Evolutionary conservation across 2,329 filamentous ascomycete genomes (phyloP).

Genomic region (Botrytis tulipae): DNA sequence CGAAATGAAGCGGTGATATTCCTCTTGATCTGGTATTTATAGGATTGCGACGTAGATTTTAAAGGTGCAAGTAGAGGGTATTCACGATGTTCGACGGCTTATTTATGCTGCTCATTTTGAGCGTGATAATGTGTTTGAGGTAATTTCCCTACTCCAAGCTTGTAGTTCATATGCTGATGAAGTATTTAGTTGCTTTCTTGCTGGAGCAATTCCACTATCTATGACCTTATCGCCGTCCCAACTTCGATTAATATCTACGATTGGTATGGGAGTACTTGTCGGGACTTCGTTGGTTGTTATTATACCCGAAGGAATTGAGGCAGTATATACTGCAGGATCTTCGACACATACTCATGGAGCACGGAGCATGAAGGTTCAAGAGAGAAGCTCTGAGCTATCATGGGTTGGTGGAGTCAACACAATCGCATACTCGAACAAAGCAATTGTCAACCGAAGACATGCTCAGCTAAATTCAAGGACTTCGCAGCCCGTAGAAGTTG

Average conservation of each 20-base stretch:
- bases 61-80: background rate
- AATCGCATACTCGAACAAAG: slow-evolving; percentile 23
- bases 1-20: slow-evolving; percentile 19
- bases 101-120: slow-evolving; percentile 39
- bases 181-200: slow-evolving; percentile 76
- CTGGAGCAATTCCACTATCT: slow-evolving; percentile 85
- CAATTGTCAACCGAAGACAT: slow-evolving; percentile 5
- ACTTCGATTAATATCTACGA: slow-evolving; percentile 82
- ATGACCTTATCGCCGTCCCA: slow-evolving; percentile 85
- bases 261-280: slow-evolving; percentile 91
- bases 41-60: slow-evolving; percentile 11
- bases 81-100: slow-evolving; percentile 40
- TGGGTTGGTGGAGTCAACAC: slow-evolving; percentile 30
- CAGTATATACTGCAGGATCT: slow-evolving; percentile 64
- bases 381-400: slow-evolving; percentile 24
- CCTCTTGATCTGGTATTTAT: background rate
- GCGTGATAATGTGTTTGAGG: slow-evolving; percentile 57
- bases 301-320: slow-evolving; percentile 94
- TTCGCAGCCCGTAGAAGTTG: background rate
- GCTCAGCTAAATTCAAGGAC: background rate
- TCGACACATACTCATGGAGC: slow-evolving; percentile 31
- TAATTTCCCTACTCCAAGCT: slow-evolving; percentile 40
- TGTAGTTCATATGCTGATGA: background rate
- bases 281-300: slow-evolving; percentile 96
- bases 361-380: slow-evolving; percentile 21